Conservation (phyloP, 2,329 filamentous ascomycete genomes). For the Diaporthe sp. region DNA sequence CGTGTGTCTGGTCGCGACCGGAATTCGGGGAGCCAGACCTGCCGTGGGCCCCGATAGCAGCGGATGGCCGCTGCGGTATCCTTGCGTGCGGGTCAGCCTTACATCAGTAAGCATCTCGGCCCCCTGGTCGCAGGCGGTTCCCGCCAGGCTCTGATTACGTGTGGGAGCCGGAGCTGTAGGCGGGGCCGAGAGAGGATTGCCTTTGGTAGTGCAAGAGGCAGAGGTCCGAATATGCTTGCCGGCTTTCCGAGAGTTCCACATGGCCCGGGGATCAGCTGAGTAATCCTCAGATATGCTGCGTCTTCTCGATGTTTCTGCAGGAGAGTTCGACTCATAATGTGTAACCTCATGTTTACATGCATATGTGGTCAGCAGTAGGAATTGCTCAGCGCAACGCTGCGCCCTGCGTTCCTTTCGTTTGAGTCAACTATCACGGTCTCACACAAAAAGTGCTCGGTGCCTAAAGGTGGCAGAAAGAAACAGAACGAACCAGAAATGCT, state of each 20-base stretch:
- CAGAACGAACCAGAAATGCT: too few species aligned
- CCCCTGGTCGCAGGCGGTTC: neutral
- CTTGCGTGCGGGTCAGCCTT: slow-evolving; percentile 2
- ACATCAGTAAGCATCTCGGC: slow-evolving; percentile 15
- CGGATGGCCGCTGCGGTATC: neutral
- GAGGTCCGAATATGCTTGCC: neutral
- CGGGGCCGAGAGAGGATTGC: slow-evolving; percentile 1
- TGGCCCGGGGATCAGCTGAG: neutral
- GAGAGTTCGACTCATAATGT: slow-evolving; percentile 5
- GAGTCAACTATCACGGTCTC: neutral
- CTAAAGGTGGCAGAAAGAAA: neutral
- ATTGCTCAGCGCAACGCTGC: neutral
- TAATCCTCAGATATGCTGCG: neutral
- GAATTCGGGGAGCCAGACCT: neutral
- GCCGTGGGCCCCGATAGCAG: slow-evolving; percentile 1
- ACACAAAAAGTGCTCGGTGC: neutral
- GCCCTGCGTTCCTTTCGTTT: neutral
- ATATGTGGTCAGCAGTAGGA: neutral
- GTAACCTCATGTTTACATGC: neutral
- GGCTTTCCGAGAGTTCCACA: neutral
- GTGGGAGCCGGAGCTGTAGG: neutral
- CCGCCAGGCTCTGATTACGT: neutral
- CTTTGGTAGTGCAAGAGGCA: neutral
- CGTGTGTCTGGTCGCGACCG: neutral
- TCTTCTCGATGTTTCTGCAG: neutral